Conservation (phyloP, 257 asterid species). For the Nicotiana knightiana region DNA sequence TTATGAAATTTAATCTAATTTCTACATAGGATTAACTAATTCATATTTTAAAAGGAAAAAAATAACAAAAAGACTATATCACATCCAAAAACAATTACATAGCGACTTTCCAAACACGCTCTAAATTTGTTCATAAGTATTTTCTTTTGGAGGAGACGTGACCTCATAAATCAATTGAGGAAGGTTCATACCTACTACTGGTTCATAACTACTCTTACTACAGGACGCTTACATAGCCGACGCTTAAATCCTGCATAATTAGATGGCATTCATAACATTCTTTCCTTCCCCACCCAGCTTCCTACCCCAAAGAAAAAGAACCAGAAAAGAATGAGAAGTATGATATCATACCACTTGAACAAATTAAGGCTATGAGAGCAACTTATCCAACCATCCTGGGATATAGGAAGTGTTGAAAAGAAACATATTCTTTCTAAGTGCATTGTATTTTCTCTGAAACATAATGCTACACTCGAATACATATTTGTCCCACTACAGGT, state of each 20-base stretch:
- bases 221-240: too few species aligned
- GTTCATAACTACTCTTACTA: too few species aligned
- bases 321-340: not conserved
- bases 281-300: not conserved
- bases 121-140: too few species aligned
- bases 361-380: not conserved
- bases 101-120: too few species aligned
- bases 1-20: too few species aligned
- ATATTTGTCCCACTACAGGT: not conserved
- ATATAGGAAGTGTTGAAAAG: not conserved
- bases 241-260: not conserved
- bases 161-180: too few species aligned
- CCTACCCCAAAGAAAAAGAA: not conserved
- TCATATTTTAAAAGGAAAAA: too few species aligned
- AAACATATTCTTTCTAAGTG: not conserved
- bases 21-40: too few species aligned
- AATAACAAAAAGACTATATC: too few species aligned
- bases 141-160: too few species aligned
- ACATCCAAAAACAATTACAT: too few species aligned
- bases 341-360: not conserved
- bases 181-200: too few species aligned
- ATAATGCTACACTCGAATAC: not conserved
- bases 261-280: not conserved
- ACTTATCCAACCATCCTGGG: not conserved
- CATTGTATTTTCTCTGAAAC: not conserved